phyloP scores from a whole-genome alignment of 1,139 yeast species.

The Saccharomycopsis hybrid region DNA sequence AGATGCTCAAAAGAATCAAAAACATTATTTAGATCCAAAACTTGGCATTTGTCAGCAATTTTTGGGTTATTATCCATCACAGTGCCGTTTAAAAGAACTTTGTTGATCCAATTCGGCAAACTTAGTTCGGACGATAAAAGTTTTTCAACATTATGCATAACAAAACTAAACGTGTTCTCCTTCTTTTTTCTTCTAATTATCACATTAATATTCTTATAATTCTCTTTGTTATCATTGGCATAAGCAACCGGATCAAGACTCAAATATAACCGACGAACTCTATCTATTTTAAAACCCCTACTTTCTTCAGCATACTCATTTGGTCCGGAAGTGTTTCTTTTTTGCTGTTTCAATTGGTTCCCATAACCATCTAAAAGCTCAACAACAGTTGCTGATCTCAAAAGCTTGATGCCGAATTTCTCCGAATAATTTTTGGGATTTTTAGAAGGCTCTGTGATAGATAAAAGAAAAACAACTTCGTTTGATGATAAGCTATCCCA shows the following conservation, averaged over 20 bases:
- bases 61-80: too few species aligned
- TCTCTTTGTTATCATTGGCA: constrained; percentile 12
- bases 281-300: background rate
- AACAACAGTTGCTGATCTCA: constrained; percentile 15
- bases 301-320: too few species aligned
- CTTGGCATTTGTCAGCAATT: too few species aligned
- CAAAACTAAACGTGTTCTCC: constrained; percentile 25
- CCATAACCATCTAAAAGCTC: constrained; percentile 22
- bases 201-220: constrained; percentile 23
- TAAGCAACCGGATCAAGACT: constrained; percentile 21
- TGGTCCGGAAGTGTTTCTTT: constrained; percentile 6
- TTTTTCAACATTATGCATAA: constrained; percentile 24
- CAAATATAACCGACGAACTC: constrained; percentile 11
- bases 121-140: constrained; percentile 18
- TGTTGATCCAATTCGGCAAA: constrained; percentile 35
- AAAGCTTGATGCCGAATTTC: constrained; percentile 3
- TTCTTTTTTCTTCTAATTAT: constrained; percentile 24
- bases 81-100: too few species aligned
- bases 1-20: too few species aligned
- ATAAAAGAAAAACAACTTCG: constrained; percentile 7
- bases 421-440: constrained; percentile 2
- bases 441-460: constrained; percentile 3
- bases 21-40: too few species aligned
- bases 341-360: background rate
- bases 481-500: constrained; percentile 5